Conservation (phyloP, 768 basidiomycete genomes). For the Serendipita vermifera region DNA sequence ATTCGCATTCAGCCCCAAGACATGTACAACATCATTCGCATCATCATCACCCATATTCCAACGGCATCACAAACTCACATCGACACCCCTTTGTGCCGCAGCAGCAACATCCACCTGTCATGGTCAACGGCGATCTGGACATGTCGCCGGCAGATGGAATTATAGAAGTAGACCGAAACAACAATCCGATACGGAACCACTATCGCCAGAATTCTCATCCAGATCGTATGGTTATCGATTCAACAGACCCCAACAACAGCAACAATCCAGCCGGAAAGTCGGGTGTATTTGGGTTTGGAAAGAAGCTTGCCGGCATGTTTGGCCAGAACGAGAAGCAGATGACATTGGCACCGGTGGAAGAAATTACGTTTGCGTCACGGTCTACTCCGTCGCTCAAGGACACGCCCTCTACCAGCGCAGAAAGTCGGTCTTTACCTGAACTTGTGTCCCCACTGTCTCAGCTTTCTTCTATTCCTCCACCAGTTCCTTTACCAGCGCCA, state of each 20-base stretch:
- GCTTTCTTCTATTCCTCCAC: conserved; percentile 10
- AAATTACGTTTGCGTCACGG: conserved; percentile 42
- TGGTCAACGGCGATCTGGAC: background rate
- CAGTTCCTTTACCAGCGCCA: conserved; percentile 19
- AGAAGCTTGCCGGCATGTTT: conserved; percentile 42
- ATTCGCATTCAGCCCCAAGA: conserved; percentile 33
- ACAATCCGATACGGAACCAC: background rate
- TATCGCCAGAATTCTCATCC: background rate
- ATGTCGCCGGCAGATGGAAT: conserved; percentile 6
- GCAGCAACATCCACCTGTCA: background rate
- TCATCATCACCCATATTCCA: conserved; percentile 32
- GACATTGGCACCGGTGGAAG: conserved; percentile 57
- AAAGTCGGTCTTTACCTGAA: conserved; percentile 53
- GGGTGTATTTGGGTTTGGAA: background rate
- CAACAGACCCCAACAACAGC: background rate
- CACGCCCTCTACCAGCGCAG: conserved; percentile 62
- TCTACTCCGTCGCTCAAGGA: conserved; percentile 62
- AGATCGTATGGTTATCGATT: background rate
- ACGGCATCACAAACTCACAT: conserved; percentile 23
- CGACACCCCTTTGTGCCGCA: conserved; percentile 17
- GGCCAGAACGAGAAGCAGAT: conserved; percentile 57
- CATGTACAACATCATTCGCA: conserved; percentile 29
- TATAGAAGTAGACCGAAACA: conserved; percentile 1
- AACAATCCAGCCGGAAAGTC: background rate
- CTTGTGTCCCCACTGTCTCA: conserved; percentile 26